Percentiles rank a stretch among this genome's conserved stretches.
Conservation (phyloP, 2,329 filamentous ascomycete genomes). For the Chaetomiaceae sp. region DNA sequence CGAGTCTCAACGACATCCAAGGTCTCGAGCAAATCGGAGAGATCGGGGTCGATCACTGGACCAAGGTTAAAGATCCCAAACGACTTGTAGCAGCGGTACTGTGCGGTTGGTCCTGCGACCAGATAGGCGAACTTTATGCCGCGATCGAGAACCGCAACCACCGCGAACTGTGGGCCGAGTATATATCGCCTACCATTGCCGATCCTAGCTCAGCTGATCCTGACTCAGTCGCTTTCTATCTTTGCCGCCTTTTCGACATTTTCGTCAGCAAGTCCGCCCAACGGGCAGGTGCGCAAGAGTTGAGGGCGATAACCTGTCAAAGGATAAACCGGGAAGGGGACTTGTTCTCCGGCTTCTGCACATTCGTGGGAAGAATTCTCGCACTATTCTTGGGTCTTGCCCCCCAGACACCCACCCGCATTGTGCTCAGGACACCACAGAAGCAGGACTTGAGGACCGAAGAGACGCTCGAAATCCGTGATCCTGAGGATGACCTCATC, state of each 20-base stretch:
- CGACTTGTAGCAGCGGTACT: constrained; percentile 31
- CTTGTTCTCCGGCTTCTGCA: constrained; percentile 21
- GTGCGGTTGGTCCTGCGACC: constrained; percentile 21
- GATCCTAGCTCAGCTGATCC: background rate
- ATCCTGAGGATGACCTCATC: constrained; percentile 5
- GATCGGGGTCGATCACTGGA: constrained; percentile 23
- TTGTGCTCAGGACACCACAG: background rate
- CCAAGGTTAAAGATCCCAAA: constrained; percentile 19
- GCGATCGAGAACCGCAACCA: constrained; percentile 12
- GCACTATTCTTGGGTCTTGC: constrained; percentile 14
- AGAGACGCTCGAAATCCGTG: constrained; percentile 3
- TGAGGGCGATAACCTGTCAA: constrained; percentile 2
- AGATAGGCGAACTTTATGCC: constrained; percentile 27
- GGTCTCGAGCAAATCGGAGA: constrained; percentile 18
- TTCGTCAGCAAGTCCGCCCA: constrained; percentile 18
- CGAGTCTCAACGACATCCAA: constrained; percentile 12
- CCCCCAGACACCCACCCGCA: constrained; percentile 1
- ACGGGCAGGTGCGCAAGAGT: background rate
- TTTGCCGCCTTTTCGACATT: constrained; percentile 24
- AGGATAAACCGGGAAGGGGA: constrained; percentile 11
- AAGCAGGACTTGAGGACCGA: background rate
- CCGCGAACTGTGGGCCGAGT: constrained; percentile 28
- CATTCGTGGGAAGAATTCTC: constrained; percentile 20
- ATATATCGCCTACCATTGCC: constrained; percentile 24
- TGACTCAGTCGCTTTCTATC: constrained; percentile 4